Evolutionary conservation across 352 stramenopile genomes (phyloP).

Genomic region (Pythium utonaiense): DNA sequence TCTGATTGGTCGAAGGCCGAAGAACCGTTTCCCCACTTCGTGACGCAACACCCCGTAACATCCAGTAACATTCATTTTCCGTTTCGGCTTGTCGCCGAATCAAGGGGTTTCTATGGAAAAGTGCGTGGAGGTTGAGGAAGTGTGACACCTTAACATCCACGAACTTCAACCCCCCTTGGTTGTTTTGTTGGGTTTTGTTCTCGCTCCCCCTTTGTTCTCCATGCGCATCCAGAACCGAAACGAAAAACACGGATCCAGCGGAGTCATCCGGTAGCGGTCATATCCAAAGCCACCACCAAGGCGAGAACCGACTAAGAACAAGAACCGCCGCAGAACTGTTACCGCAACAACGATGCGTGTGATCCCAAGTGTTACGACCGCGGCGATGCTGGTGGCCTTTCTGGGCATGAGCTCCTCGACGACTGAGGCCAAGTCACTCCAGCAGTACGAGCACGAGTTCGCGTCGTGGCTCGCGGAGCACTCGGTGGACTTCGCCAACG

Average conservation of each 20-base stretch:
- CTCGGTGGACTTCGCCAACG: slow-evolving; percentile 38
- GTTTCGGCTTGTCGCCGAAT: slow-evolving; percentile 6
- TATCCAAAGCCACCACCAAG: slow-evolving; percentile 19
- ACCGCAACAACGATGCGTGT: slow-evolving; percentile 17
- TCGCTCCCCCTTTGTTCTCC: slow-evolving; percentile 11
- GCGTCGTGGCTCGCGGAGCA: slow-evolving; percentile 57
- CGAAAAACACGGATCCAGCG: not conserved
- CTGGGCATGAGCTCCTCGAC: slow-evolving; percentile 28
- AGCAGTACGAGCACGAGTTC: slow-evolving; percentile 75
- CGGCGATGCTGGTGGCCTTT: slow-evolving; percentile 15
- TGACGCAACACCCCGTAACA: slow-evolving; percentile 19
- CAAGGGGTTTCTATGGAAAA: slow-evolving; percentile 3
- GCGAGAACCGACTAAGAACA: slow-evolving; percentile 1
- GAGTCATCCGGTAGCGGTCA: slow-evolving; percentile 5
- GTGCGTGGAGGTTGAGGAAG: not conserved
- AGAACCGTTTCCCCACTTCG: slow-evolving; percentile 12
- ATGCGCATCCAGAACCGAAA: not conserved
- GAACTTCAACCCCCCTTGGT: slow-evolving; percentile 23
- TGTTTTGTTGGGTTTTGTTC: slow-evolving; percentile 8
- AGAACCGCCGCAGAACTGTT: not conserved
- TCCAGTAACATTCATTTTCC: slow-evolving; percentile 18
- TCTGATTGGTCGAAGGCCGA: slow-evolving; percentile 22
- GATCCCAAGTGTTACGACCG: not conserved
- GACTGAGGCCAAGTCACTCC: slow-evolving; percentile 45
- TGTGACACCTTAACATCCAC: slow-evolving; percentile 13